Conservation (phyloP, 2,329 filamentous ascomycete genomes). For the Xylaria arbuscula region DNA sequence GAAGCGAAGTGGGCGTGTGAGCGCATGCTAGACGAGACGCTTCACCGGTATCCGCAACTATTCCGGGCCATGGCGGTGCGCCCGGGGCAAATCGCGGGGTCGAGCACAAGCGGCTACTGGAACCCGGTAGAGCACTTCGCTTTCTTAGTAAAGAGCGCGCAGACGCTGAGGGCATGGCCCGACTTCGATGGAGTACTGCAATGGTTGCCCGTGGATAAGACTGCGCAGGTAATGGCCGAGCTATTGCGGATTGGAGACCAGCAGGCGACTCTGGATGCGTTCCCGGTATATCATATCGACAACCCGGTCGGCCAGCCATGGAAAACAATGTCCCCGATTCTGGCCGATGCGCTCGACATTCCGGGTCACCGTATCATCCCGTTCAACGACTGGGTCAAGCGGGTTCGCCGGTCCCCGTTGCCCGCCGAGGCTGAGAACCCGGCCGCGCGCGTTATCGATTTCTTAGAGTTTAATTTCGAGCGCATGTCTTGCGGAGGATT, state of each 20-base stretch:
- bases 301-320: no score
- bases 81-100: conserved; percentile 58
- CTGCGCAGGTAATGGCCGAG: conserved; percentile 7
- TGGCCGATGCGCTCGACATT: no score
- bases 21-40: conserved; percentile 56
- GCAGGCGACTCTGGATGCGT: no score
- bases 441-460: no score
- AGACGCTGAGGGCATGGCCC: conserved; percentile 45
- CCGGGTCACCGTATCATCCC: no score
- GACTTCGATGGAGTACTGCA: conserved; percentile 33
- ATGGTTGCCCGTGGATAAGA: conserved; percentile 29
- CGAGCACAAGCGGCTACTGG: conserved; percentile 54
- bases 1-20: conserved; percentile 61
- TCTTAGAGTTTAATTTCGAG: no score
- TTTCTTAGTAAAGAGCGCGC: conserved; percentile 56
- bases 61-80: conserved; percentile 52
- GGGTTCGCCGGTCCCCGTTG: no score
- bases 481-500: no score
- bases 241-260: neutral
- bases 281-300: no score
- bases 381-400: no score
- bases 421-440: no score
- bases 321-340: no score
- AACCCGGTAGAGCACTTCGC: conserved; percentile 58
- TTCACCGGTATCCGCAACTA: conserved; percentile 44